phyloP scores from a whole-genome alignment of 139 green algal species.

The Chlamydomonas sphaeroides region DNA sequence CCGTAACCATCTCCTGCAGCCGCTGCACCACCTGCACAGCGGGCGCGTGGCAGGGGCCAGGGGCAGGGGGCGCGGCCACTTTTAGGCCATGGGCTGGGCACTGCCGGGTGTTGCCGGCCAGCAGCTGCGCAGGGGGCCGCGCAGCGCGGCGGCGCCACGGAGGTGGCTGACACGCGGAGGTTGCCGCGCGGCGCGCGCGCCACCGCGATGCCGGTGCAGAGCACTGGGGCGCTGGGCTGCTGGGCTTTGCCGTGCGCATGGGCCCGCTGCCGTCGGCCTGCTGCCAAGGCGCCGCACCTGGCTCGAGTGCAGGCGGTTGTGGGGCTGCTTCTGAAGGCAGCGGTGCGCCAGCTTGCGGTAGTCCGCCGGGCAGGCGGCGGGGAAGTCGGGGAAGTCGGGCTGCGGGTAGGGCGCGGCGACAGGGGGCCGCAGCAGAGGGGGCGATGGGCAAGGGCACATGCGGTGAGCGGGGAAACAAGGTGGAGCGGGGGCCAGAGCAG shows the following conservation, averaged over 20 bases:
- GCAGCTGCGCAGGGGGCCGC: too few species aligned
- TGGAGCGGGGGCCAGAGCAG: background rate
- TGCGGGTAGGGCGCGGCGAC: background rate
- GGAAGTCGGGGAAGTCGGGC: constrained; percentile 44
- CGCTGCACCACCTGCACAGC: constrained; percentile 14
- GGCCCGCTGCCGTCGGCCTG: background rate
- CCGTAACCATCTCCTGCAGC: constrained; percentile 25
- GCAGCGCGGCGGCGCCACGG: too few species aligned
- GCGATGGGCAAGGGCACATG: background rate
- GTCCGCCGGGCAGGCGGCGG: constrained; percentile 22
- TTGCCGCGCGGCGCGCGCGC: too few species aligned
- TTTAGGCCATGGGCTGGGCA: too few species aligned
- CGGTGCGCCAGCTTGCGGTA: constrained; percentile 38
- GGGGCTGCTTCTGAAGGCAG: constrained; percentile 39
- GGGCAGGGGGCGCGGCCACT: too few species aligned
- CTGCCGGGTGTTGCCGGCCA: too few species aligned
- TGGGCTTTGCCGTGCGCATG: background rate
- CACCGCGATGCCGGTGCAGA: too few species aligned
- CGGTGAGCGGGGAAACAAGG: too few species aligned
- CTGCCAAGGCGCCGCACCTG: background rate
- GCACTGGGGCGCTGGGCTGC: too few species aligned
- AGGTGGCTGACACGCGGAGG: too few species aligned
- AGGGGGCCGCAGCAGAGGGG: background rate
- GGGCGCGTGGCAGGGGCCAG: too few species aligned
- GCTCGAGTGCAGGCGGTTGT: constrained; percentile 36